Conservation (phyloP, 306 rosid species). For the Chamaecrista fasciculata region DNA sequence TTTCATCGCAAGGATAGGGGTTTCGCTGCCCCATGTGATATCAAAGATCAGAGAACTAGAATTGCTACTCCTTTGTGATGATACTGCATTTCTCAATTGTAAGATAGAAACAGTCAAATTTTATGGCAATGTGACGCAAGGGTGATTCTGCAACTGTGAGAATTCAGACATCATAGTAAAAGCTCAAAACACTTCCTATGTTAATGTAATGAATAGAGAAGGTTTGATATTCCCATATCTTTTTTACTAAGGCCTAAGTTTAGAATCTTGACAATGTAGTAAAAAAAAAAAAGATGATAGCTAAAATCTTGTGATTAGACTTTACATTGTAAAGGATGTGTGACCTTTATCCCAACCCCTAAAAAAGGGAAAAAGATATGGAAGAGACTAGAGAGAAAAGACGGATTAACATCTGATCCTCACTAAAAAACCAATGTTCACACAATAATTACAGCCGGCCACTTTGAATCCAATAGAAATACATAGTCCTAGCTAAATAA, state of each 20-base stretch:
- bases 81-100: conserved; percentile 32
- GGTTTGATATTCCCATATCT: no score
- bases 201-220: neutral
- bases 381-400: neutral
- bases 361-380: neutral
- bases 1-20: conserved; percentile 35
- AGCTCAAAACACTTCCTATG: neutral
- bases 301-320: neutral
- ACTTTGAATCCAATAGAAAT: neutral
- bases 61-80: conserved; percentile 26
- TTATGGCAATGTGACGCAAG: conserved; percentile 8
- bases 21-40: conserved; percentile 21
- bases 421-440: neutral
- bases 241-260: neutral
- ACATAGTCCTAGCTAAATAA: conserved; percentile 4
- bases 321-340: neutral
- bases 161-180: conserved; percentile 28
- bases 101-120: conserved; percentile 26
- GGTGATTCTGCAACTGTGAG: conserved; percentile 28
- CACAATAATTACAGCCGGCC: conserved; percentile 19
- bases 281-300: neutral
- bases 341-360: neutral
- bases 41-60: conserved; percentile 29
- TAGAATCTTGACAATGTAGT: neutral
- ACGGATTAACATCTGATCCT: conserved; percentile 21